phyloP scores from a whole-genome alignment of 2,329 filamentous ascomycete species.

The Cladosporium colombiae region DNA sequence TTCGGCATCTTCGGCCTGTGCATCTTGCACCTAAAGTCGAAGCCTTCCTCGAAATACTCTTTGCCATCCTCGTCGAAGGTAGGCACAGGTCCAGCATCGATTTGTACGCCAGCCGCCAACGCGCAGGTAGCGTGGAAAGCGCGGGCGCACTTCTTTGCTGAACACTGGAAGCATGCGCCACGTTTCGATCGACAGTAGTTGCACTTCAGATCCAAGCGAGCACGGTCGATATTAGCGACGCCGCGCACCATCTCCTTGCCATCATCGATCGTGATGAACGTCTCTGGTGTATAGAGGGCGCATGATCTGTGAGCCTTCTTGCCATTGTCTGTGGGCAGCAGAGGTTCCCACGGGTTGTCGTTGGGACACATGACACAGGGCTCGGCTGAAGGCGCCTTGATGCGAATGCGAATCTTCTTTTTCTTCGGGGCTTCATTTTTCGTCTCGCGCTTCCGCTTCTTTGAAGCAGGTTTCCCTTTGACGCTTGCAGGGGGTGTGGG shows the following conservation, averaged over 20 bases:
- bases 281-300: conserved; percentile 88
- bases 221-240: conserved; percentile 78
- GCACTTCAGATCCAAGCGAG: conserved; percentile 87
- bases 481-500: conserved; percentile 78
- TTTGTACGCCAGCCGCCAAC: conserved; percentile 84
- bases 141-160: conserved; percentile 87
- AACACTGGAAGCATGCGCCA: conserved; percentile 97
- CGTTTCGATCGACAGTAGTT: conserved; percentile 91
- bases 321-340: conserved; percentile 86
- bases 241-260: conserved; percentile 75
- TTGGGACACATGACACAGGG: conserved; percentile 93
- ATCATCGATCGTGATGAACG: conserved; percentile 72
- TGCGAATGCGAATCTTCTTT: conserved; percentile 76
- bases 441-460: conserved; percentile 68
- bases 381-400: conserved; percentile 70
- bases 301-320: conserved; percentile 85
- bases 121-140: conserved; percentile 96
- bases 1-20: conserved; percentile 86
- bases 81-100: conserved; percentile 82
- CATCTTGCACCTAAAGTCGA: conserved; percentile 92
- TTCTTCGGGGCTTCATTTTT: conserved; percentile 57
- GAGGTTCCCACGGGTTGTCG: conserved; percentile 74
- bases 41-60: conserved; percentile 88
- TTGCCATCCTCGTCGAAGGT: conserved; percentile 87
- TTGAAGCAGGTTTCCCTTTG: conserved; percentile 58